A percentile compares a stretch with the other conserved stretches of the same genome.
Conservation (phyloP, 352 stramenopile genomes). For the Globisporangium uncinulatum region DNA sequence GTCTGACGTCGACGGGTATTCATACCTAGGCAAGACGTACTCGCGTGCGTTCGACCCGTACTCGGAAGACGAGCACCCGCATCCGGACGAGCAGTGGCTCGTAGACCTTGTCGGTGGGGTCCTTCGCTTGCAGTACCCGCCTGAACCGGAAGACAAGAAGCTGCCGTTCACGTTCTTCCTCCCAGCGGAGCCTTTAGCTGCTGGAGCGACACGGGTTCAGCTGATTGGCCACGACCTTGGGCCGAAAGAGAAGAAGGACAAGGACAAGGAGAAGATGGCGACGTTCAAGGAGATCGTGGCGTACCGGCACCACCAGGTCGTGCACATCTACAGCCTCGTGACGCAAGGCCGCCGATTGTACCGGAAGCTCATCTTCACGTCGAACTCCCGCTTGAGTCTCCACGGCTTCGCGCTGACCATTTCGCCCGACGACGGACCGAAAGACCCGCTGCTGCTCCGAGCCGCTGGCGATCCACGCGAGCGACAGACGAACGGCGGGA, state of each 20-base stretch:
- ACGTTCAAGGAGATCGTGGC: slow-evolving; percentile 99
- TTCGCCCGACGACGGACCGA: slow-evolving; percentile 48
- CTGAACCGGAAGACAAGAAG: slow-evolving; percentile 76
- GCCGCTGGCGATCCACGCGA: slow-evolving; percentile 65
- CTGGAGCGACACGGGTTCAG: slow-evolving; percentile 38
- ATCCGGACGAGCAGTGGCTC: slow-evolving; percentile 67
- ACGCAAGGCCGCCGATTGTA: slow-evolving; percentile 96
- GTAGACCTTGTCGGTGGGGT: slow-evolving; percentile 59
- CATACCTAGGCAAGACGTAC: slow-evolving; percentile 53
- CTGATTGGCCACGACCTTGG: slow-evolving; percentile 66
- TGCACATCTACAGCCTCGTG: slow-evolving; percentile 97
- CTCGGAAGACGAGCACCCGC: slow-evolving; percentile 62
- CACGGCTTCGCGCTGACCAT: slow-evolving; percentile 87
- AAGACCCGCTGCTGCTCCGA: slow-evolving; percentile 53
- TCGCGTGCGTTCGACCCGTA: slow-evolving; percentile 78
- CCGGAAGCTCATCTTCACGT: slow-evolving; percentile 96
- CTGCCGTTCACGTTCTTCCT: slow-evolving; percentile 74
- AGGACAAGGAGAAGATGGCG: slow-evolving; percentile 64
- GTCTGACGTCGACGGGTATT: slow-evolving; percentile 36
- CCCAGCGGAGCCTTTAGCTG: slow-evolving; percentile 36
- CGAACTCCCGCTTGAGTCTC: slow-evolving; percentile 91
- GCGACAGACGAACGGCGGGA: slow-evolving; percentile 56
- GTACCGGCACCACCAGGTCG: slow-evolving; percentile 84
- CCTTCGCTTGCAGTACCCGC: slow-evolving; percentile 62
- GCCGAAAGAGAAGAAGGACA: slow-evolving; percentile 66